Base-by-base conservation (phyloP, 2,329 filamentous ascomycete species). In the Aspergillus proliferans region DNA sequence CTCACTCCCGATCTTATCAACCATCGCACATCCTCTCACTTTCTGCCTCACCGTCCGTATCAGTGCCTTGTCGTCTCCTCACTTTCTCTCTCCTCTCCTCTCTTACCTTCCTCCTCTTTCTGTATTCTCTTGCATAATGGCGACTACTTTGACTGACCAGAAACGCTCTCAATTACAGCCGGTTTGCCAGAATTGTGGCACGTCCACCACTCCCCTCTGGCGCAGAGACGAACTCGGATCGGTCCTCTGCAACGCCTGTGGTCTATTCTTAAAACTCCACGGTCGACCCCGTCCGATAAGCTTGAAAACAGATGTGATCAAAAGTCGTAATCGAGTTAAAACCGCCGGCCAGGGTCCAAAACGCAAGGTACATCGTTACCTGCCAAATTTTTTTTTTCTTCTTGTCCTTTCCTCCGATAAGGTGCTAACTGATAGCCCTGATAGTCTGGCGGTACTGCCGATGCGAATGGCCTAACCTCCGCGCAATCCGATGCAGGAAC, bases 241-340 rank as follows among this genome's bases (percentile, higher is more conserved):
- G 1, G 92, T 98, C 34, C 86, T 98, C 46, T 98, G 93, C 83
- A 98, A 98, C 74, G 93, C 93, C 64, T 98, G 93, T 72, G 93
- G 93, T 52, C 81, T 98, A 49, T 98, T 97, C 72, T 81, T 97
- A 63, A 98, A 98, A 79, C 80, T 98, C 59, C 93, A 98, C 69
- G 91, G 91, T 56, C 87, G 91, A 22, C 84, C 93, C 52, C 85
- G 93, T 49, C 93, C 93, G 59, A 96, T 95, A 69, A 95, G 88
- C 61, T 81, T 98, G 62, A 98, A 98, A 79, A 97, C 93, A 44
- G 93, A 98, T 76, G 92, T 97, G 59, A 98, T 98, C 76, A 98
- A 98, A 78, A 96, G 91, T 76, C 89, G 93, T 64, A 98, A 98
- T 73, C 85, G 93, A 57, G 92, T 97, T 60, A 97, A 97, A 78